phyloP scores from a whole-genome alignment of 495 filamentous ascomycete genomes.

The Annulohypoxylon bovei region DNA sequence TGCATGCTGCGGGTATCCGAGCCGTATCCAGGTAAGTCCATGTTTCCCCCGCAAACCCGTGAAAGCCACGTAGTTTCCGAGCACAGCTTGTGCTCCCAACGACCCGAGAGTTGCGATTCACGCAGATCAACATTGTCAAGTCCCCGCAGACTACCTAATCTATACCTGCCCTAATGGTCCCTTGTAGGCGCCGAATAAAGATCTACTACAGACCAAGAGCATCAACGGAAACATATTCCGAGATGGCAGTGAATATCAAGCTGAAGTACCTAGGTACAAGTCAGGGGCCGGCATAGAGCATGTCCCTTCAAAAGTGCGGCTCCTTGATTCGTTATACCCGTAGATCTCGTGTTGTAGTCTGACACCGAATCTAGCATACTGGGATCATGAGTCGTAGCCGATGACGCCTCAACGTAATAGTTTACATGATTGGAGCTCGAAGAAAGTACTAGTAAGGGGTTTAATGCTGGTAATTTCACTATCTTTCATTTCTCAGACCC shows the following conservation, averaged over 20 bases:
- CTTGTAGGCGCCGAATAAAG: neutral
- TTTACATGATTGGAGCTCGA: conserved; percentile 13
- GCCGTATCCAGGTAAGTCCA: neutral
- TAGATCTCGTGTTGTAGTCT: conserved; percentile 13
- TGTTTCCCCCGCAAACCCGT: neutral
- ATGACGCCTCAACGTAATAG: neutral
- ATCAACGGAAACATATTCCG: neutral
- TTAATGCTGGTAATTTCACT: neutral
- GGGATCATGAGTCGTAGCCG: conserved; percentile 25
- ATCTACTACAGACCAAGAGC: neutral
- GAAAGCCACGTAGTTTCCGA: conserved; percentile 2
- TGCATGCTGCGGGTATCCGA: conserved; percentile 5
- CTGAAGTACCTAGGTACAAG: neutral
- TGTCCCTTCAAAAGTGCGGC: neutral
- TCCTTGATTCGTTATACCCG: neutral
- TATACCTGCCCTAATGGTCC: neutral
- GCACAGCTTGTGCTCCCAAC: neutral
- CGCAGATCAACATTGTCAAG: neutral
- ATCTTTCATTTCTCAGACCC: neutral
- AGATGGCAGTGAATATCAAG: neutral
- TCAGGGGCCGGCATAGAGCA: neutral
- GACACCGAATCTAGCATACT: neutral
- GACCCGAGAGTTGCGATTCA: neutral
- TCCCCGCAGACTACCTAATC: neutral
- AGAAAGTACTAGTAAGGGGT: conserved; percentile 1